Percentiles rank a stretch among this genome's conserved stretches.
phyloP scores from a whole-genome alignment of 2,329 filamentous ascomycete genomes.

The Penicillium sp. region DNA sequence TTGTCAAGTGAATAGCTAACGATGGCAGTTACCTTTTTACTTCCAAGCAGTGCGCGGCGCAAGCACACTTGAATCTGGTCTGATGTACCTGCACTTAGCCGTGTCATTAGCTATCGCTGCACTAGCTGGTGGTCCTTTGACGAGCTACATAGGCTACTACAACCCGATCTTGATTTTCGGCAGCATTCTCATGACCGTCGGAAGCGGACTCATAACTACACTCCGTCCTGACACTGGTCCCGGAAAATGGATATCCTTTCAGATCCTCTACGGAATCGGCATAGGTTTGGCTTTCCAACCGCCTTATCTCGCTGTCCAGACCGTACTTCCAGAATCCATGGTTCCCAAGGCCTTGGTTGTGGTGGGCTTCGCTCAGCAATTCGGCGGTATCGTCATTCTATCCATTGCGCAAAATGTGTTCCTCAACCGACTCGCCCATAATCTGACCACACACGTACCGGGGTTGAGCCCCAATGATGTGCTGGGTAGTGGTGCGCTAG shows the following conservation, averaged over 20 bases:
- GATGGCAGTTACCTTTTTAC: slow-evolving; percentile 4
- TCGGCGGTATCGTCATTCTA: background rate
- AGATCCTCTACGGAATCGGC: slow-evolving; percentile 2
- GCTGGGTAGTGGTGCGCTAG: background rate
- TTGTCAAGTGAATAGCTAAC: background rate
- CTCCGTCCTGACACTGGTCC: background rate
- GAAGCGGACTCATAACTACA: background rate
- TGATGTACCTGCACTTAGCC: slow-evolving; percentile 9
- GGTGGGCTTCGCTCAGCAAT: background rate
- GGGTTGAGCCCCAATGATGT: background rate
- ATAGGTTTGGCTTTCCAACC: slow-evolving; percentile 2
- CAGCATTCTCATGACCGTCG: background rate
- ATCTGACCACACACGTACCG: background rate
- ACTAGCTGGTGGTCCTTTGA: background rate
- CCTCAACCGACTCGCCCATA: background rate
- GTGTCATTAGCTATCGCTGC: background rate
- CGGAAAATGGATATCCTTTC: background rate
- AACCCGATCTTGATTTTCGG: background rate
- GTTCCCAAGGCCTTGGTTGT: background rate
- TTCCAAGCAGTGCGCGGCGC: slow-evolving; percentile 9
- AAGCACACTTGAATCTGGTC: slow-evolving; percentile 1
- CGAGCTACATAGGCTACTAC: background rate
- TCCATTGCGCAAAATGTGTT: background rate
- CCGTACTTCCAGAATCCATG: background rate
- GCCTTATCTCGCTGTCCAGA: background rate